A percentile compares a stretch with the other conserved stretches of the same genome.
Conservation (phyloP, 495 filamentous ascomycete genomes). For the Penicillium lagena region DNA sequence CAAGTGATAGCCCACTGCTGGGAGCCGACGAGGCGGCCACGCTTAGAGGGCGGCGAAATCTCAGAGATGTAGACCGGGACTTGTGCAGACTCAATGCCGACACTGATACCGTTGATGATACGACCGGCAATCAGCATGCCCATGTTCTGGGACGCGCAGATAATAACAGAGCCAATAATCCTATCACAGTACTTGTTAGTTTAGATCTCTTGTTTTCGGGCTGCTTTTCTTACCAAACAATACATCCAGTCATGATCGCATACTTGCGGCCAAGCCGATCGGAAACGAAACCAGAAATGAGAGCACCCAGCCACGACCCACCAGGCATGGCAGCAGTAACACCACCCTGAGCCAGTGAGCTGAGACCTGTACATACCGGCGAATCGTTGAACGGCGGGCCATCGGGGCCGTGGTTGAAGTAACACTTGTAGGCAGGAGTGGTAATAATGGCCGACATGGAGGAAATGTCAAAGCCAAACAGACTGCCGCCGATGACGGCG, state of each 20-base stretch:
- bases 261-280: conserved; percentile 64
- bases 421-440: conserved; percentile 50
- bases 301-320: conserved; percentile 67
- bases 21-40: conserved; percentile 66
- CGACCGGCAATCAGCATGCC: conserved; percentile 69
- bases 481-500: conserved; percentile 69
- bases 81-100: conserved; percentile 76
- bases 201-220: too few relatives aligned
- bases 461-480: conserved; percentile 81
- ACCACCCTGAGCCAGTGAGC: conserved; percentile 46
- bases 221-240: conserved; percentile 48
- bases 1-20: conserved; percentile 81
- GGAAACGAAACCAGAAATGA: conserved; percentile 60
- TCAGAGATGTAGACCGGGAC: conserved; percentile 80
- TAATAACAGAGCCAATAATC: conserved; percentile 59
- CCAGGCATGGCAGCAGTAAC: conserved; percentile 69
- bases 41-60: conserved; percentile 61
- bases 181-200: conserved; percentile 14
- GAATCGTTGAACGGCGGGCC: conserved; percentile 25
- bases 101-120: conserved; percentile 70
- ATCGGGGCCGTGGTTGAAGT: conserved; percentile 50
- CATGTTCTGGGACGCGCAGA: conserved; percentile 68
- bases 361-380: conserved; percentile 40
- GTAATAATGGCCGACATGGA: conserved; percentile 62
- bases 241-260: conserved; percentile 57